Conservation (phyloP, 169 alveolate species). For the Cryptosporidium canis region DNA sequence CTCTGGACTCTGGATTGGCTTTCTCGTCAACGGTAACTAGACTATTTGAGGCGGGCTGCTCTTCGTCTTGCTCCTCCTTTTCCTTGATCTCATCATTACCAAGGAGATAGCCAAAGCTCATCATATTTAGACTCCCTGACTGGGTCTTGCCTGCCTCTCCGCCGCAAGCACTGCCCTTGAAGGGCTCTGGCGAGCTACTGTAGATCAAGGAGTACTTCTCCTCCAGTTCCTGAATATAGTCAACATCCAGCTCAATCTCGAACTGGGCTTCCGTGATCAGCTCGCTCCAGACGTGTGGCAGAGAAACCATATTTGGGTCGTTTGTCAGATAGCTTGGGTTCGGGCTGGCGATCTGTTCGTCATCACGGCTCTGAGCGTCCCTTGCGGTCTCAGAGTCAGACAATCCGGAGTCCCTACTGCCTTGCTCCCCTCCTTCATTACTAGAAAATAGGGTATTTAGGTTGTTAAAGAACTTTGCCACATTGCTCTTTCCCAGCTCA, state of each 20-base stretch:
- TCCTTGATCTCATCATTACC: constrained; percentile 30
- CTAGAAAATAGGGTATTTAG: not conserved
- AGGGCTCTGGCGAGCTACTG: not conserved
- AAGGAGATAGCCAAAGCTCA: constrained; percentile 6
- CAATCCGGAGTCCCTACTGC: not conserved
- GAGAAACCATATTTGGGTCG: constrained; percentile 55
- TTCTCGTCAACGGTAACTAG: not conserved
- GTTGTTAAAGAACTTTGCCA: not conserved
- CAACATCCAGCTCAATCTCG: constrained; percentile 47
- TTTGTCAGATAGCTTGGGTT: constrained; percentile 10
- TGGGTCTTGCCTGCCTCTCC: not conserved
- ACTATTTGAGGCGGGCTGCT: not conserved
- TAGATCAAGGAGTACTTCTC: not conserved
- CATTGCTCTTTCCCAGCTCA: constrained; percentile 27
- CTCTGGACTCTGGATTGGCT: not conserved
- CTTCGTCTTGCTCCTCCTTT: constrained; percentile 31
- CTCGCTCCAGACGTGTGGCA: constrained; percentile 64
- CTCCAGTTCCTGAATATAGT: constrained; percentile 41
- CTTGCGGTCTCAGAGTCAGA: not conserved
- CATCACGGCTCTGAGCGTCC: not conserved
- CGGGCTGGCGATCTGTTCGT: not conserved
- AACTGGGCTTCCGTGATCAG: constrained; percentile 44
- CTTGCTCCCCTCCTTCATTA: not conserved
- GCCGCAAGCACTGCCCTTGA: not conserved
- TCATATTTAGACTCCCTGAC: not conserved